Conservation (phyloP, 2,329 filamentous ascomycete species). For the Claviceps fusiformis region DNA sequence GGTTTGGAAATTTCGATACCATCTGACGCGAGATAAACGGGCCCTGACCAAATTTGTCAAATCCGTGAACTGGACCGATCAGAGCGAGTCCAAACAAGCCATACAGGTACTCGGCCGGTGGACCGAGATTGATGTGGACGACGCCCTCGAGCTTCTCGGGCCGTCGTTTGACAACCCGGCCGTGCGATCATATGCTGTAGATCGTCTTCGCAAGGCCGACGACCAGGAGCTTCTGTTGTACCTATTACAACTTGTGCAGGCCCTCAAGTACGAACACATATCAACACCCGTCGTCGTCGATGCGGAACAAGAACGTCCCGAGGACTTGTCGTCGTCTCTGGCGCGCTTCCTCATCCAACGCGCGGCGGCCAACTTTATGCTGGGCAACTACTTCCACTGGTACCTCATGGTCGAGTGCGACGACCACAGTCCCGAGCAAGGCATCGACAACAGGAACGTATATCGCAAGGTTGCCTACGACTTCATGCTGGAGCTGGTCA, state of each 20-base stretch:
- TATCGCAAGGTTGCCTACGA: conserved; percentile 92
- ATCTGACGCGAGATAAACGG: conserved; percentile 81
- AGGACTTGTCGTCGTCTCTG: conserved; percentile 62
- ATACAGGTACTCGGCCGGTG: conserved; percentile 82
- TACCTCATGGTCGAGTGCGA: conserved; percentile 97
- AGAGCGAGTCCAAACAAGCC: conserved; percentile 73
- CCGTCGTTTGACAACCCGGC: conserved; percentile 81
- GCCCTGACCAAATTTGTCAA: conserved; percentile 96
- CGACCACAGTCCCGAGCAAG: conserved; percentile 64
- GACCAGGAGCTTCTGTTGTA: conserved; percentile 87
- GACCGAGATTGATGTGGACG: conserved; percentile 95
- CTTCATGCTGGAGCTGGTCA: conserved; percentile 81
- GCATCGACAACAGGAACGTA: conserved; percentile 62
- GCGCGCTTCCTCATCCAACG: conserved; percentile 80
- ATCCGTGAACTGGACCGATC: conserved; percentile 87
- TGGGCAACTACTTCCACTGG: conserved; percentile 96
- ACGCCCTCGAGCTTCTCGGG: conserved; percentile 84
- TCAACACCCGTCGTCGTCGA: conserved; percentile 28
- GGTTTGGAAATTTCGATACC: conserved; percentile 95
- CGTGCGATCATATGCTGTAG: conserved; percentile 86
- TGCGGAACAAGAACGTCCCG: conserved; percentile 39
- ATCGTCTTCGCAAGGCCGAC: conserved; percentile 79
- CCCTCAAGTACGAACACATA: conserved; percentile 82
- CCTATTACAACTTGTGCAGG: conserved; percentile 85
- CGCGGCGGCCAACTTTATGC: conserved; percentile 73